Evolutionary conservation across 2,329 filamentous ascomycete genomes (phyloP), one percentile per base, ranked within the genome.

Genomic region (Sarocladium oryzae): DNA sequence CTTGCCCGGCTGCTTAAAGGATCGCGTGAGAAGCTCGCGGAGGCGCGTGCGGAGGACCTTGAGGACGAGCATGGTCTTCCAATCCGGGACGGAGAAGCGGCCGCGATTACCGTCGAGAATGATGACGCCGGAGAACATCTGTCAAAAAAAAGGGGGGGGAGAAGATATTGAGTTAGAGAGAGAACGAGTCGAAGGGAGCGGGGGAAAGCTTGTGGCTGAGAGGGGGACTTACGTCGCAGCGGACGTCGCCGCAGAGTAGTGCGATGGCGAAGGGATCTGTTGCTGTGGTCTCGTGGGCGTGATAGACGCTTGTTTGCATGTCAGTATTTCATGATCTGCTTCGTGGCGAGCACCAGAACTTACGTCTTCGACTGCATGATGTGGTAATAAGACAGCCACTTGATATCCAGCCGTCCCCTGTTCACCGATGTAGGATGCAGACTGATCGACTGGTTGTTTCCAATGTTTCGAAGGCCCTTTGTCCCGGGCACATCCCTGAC

Each of bases 321-420:
- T 58, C 49, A 62, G 53, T 46, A 49, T 18, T 18, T 18, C 16
- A 8, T 10, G 18, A 7, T 28, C 13, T 26, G 7, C 23, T 9
- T 21, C 7, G 6, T 32, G 6, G 30, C 6, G 15, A n/a, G 24
- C 15, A 24, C 7, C 3, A 5, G 48, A 23, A 75, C 73, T 78
- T 79, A 78, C 84, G 88, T 71, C 74, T 85, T 90, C 2, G 87
- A 86, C 66, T 96, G 91, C 89, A 97, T 95, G 56, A 97, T 96
- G 65, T 95, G 88, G 70, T 97, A 97, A 66, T 96, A 99, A 1
- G 88, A 93, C 40, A 99, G 72, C 83, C 89, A 97, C 61, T 84
- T 85, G 35, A 90, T 72, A 36, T 83, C 80, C 43, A 75, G 72
- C 54, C 74, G 74, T 7, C 76, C 79, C 63, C 90, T 90, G 66